Evolutionary conservation across 2,329 filamentous ascomycete species (phyloP).

Genomic region (Claviceps pusilla): DNA sequence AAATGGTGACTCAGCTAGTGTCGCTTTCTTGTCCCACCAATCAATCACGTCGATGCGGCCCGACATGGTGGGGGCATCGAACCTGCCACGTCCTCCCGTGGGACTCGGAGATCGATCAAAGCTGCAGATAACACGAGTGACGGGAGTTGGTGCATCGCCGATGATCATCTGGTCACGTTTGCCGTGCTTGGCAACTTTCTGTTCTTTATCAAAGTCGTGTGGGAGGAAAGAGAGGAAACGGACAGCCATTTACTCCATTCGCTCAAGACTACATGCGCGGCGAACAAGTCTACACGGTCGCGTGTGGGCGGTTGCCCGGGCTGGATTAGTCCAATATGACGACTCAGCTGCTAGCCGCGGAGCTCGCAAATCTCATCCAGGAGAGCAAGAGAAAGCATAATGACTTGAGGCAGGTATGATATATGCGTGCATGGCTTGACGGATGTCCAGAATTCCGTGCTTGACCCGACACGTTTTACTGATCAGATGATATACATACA

Average conservation of each 20-base stretch:
- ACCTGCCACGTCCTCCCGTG: constrained; percentile 4
- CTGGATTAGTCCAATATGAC: constrained; percentile 50
- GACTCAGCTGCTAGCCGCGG: constrained; percentile 72
- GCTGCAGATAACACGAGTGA: too few species aligned
- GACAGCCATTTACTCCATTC: background rate
- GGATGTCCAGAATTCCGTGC: too few species aligned
- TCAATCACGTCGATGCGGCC: background rate
- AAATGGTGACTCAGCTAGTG: background rate
- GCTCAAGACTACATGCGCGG: constrained; percentile 14
- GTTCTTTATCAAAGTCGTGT: background rate
- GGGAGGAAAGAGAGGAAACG: background rate
- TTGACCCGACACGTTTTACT: background rate
- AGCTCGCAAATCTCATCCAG: constrained; percentile 80
- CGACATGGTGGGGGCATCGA: constrained; percentile 1
- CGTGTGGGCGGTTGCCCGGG: constrained; percentile 11
- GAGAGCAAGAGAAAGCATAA: constrained; percentile 92
- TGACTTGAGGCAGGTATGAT: constrained; percentile 60
- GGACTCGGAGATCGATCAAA: too few species aligned
- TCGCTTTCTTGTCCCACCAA: background rate
- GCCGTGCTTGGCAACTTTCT: background rate
- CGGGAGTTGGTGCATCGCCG: too few species aligned
- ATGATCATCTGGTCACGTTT: background rate
- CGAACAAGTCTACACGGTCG: constrained; percentile 10
- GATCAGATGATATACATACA: constrained; percentile 17
- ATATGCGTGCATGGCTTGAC: background rate